Percentiles rank a stretch among this genome's conserved stretches.
These are phyloP conservation scores for Vigna radiata DNA, from an alignment of 306 rosid species.

Conservation along the genomic window DNA sequence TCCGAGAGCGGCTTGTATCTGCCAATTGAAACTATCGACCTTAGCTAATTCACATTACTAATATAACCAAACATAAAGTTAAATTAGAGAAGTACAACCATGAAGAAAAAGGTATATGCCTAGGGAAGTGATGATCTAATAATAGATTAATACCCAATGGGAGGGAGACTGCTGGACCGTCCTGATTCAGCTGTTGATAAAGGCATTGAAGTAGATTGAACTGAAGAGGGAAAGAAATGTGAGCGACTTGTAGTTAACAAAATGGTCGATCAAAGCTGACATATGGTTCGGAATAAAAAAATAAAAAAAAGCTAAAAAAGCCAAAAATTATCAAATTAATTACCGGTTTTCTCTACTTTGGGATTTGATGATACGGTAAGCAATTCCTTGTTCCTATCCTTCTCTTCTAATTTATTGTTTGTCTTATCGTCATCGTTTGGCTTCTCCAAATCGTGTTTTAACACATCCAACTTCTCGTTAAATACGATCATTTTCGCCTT, in stretches of 20 bases:
- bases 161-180: constrained; percentile 51
- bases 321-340: constrained; percentile 36
- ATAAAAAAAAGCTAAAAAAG: neutral
- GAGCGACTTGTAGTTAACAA: constrained; percentile 39
- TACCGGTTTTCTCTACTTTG: constrained; percentile 59
- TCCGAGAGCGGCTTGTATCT: constrained; percentile 51
- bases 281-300: neutral
- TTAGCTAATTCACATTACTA: constrained; percentile 36
- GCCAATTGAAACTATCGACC: constrained; percentile 36
- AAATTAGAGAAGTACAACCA: constrained; percentile 32
- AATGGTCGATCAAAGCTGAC: constrained; percentile 38
- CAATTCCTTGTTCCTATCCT: constrained; percentile 45
- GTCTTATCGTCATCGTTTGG: constrained; percentile 39
- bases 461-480: constrained; percentile 48
- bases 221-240: constrained; percentile 45
- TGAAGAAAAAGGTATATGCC: constrained; percentile 36
- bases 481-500: constrained; percentile 43
- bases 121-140: constrained; percentile 35
- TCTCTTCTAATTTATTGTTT: constrained; percentile 41
- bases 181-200: constrained; percentile 51
- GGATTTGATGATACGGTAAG: constrained; percentile 42
- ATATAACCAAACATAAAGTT: constrained; percentile 13
- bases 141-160: constrained; percentile 55
- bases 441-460: constrained; percentile 52
- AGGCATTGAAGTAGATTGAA: constrained; percentile 49